These are phyloP conservation scores for Saitozyma podzolica DNA, from an alignment of 768 basidiomycete species.

Conservation along the genomic window DNA sequence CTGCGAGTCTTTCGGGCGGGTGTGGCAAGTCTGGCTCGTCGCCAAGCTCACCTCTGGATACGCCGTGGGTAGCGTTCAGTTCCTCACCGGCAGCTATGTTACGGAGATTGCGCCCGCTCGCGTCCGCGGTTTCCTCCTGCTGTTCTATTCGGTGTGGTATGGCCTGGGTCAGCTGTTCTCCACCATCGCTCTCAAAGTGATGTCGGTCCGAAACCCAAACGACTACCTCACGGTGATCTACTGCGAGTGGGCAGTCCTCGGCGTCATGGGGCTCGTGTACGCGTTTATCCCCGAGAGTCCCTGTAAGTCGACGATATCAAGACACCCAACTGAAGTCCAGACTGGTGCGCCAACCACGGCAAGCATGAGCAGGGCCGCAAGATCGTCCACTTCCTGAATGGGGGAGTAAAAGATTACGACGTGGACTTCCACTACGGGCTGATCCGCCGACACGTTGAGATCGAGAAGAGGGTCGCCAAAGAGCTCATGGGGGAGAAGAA, in stretches of 20 bases:
- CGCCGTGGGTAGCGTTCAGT: conserved; percentile 38
- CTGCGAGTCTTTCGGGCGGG: conserved; percentile 12
- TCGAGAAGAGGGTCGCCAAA: conserved; percentile 12
- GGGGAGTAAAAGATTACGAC: conserved; percentile 27
- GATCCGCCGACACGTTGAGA: conserved; percentile 21
- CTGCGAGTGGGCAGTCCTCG: conserved; percentile 33
- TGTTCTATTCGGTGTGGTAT: conserved; percentile 15
- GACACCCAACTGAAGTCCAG: background rate
- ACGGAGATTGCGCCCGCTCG: conserved; percentile 31
- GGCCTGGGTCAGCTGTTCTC: conserved; percentile 32
- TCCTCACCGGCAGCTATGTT: conserved; percentile 32
- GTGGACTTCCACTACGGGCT: conserved; percentile 35
- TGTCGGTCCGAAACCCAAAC: conserved; percentile 21
- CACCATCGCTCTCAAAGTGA: conserved; percentile 29
- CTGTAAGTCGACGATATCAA: background rate
- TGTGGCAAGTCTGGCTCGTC: conserved; percentile 20
- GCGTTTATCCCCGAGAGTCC: conserved; percentile 29
- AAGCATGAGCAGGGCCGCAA: conserved; percentile 21
- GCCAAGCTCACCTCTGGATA: conserved; percentile 37
- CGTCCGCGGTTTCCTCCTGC: conserved; percentile 21
- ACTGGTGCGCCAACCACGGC: background rate
- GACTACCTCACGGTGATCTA: conserved; percentile 33
- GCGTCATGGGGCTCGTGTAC: conserved; percentile 23
- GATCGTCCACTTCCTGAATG: conserved; percentile 20
- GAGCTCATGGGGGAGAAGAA: conserved; percentile 17